Evolutionary conservation across 176 grass and related monocot genomes (phyloP), one percentile per base, ranked within the genome.

Genomic region (Eleusine coracana): DNA sequence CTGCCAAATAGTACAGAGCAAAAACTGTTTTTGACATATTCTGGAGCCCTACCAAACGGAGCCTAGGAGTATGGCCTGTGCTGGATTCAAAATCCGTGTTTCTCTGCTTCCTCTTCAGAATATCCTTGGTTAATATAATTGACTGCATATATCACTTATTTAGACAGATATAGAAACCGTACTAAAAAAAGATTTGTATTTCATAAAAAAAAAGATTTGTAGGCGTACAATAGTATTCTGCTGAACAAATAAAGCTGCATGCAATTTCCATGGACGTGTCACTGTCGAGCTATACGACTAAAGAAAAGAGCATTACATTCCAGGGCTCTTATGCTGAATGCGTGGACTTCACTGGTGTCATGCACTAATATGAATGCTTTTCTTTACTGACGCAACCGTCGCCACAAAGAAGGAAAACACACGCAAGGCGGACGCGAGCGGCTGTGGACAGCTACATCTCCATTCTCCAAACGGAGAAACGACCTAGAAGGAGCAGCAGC

Each of bases 401-500:
- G 17, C 31, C 46, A 75, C 81, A 29, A 40, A 27, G 52, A 67
- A 38, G 45, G 69, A 75, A 17, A 56, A 39, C n/a, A n/a, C 21
- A 8, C 34, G 29, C 71, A n/a, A 8, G 54, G 63, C 18, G 68
- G 56, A 28, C 1, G 48, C 69, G 40, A 73, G 65, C 85, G 71
- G 77, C 82, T 76, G 71, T 77, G 77, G 71, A 85, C 80, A 81
- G 87, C 87, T 86, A 79, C 52, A 21, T 52, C 73, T 15, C 62
- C 77, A 49, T 29, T 55, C 68, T 8, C 15, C 62, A 52, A 42
- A 25, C 74, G 61, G 46, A 52, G 38, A 78, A 67, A 55, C 73
- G 20, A 54, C 78, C 79, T 27, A 18, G 16, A 61, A 54, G 46
- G 20, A 66, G 64, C 15, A 73, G 46, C 34, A 36, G 64, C 29